These are phyloP conservation scores for Mytilinidion resinicola DNA, from an alignment of 495 filamentous ascomycete species.

Conservation along the genomic window DNA sequence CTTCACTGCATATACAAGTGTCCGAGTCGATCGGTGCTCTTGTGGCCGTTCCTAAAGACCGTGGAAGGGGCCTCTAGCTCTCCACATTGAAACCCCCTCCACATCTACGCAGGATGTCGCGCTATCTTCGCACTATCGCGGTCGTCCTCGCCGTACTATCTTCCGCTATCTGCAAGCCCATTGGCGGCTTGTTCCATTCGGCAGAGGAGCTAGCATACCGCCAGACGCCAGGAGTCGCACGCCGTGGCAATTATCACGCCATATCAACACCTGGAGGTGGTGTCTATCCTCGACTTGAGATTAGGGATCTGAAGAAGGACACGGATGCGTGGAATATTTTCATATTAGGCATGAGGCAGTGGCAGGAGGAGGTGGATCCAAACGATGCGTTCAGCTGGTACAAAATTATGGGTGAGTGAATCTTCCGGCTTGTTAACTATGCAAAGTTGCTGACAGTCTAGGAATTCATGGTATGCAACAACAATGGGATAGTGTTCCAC, in stretches of 20 bases:
- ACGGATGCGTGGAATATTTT: conserved; percentile 54
- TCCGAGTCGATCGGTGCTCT: too few relatives aligned
- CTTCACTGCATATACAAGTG: too few relatives aligned
- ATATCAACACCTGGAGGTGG: conserved; percentile 1
- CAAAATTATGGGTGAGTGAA: conserved; percentile 49
- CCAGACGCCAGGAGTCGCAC: too few relatives aligned
- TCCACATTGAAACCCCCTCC: too few relatives aligned
- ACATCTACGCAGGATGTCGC: too few relatives aligned
- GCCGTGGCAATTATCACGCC: neutral
- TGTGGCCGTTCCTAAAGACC: too few relatives aligned
- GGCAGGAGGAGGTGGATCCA: conserved; percentile 50
- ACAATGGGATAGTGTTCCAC: conserved; percentile 51
- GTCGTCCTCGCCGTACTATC: too few relatives aligned
- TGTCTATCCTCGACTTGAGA: conserved; percentile 42
- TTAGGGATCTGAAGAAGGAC: conserved; percentile 52
- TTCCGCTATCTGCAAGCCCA: too few relatives aligned
- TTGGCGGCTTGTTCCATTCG: too few relatives aligned
- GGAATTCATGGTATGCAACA: conserved; percentile 9
- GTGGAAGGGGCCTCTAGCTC: too few relatives aligned
- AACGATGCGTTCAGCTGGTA: conserved; percentile 52
- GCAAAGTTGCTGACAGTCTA: neutral
- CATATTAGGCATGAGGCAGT: conserved; percentile 47
- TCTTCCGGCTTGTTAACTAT: neutral
- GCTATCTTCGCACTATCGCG: too few relatives aligned
- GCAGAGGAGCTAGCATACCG: too few relatives aligned